Percentiles rank a stretch among this genome's conserved stretches.
phyloP scores from a whole-genome alignment of 306 rosid genomes.

The Vigna hirtella region DNA sequence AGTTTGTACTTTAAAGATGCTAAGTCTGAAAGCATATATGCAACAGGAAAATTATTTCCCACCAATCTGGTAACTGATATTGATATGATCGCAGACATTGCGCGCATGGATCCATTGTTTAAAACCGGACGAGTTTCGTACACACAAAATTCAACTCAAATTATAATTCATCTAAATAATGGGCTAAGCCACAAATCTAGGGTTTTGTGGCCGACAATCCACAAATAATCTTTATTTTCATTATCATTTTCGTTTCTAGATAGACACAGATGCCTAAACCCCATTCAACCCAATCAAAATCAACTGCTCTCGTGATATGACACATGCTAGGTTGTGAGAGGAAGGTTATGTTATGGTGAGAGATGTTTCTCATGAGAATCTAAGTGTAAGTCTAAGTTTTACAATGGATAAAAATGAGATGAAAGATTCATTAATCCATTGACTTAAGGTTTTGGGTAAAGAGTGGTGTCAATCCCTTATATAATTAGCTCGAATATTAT shows the following conservation, averaged over 20 bases:
- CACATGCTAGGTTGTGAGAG: background rate
- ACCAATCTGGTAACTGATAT: background rate
- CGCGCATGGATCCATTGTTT: background rate
- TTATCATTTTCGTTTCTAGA: background rate
- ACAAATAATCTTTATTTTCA: background rate
- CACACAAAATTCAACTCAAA: conserved; percentile 5
- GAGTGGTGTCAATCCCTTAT: no score
- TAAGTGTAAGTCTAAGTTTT: no score
- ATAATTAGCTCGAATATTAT: no score
- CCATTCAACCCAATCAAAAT: no score
- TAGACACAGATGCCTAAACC: background rate
- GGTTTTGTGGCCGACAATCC: conserved; percentile 33
- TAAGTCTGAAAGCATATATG: conserved; percentile 3
- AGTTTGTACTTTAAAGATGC: conserved; percentile 20
- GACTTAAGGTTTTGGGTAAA: no score
- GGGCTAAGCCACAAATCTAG: background rate
- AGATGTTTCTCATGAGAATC: rapidly evolving
- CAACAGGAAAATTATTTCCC: background rate
- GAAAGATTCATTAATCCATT: rapidly evolving
- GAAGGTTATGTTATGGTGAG: no score
- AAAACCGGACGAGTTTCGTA: background rate
- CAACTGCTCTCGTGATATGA: background rate
- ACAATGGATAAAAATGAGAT: no score
- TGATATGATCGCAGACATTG: background rate
- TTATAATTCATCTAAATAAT: background rate